Evolutionary conservation across 1,284 basidiomycete species (phyloP).

Genomic region (Trametes sp.): DNA sequence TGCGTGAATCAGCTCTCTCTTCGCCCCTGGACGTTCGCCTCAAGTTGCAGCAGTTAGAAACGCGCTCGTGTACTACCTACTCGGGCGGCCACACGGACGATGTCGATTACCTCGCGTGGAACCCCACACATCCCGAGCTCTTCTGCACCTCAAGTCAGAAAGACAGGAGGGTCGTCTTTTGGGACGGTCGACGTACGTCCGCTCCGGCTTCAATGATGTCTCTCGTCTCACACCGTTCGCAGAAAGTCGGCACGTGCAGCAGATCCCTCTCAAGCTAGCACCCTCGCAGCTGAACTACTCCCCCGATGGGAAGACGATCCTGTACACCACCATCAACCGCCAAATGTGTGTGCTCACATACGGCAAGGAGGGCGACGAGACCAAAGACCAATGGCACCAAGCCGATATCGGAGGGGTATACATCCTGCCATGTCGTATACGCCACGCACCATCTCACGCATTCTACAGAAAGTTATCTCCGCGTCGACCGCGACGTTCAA

Average conservation of each 20-base stretch:
- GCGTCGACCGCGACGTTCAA: conserved; percentile 76
- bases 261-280: conserved; percentile 58
- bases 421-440: background rate
- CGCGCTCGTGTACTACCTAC: conserved; percentile 65
- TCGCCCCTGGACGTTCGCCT: background rate
- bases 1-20: conserved; percentile 37
- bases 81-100: conserved; percentile 76
- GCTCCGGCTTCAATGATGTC: conserved; percentile 1
- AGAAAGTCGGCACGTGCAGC: conserved; percentile 76
- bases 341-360: conserved; percentile 65
- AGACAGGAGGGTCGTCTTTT: conserved; percentile 77
- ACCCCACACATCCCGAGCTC: conserved; percentile 80
- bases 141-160: conserved; percentile 80
- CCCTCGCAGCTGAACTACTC: conserved; percentile 73
- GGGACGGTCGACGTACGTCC: conserved; percentile 81
- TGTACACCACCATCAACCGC: conserved; percentile 67
- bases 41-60: conserved; percentile 64
- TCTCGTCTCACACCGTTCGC: conserved; percentile 11
- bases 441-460: conserved; percentile 28
- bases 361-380: conserved; percentile 59
- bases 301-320: conserved; percentile 69
- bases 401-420: conserved; percentile 57
- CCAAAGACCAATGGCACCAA: conserved; percentile 66
- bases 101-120: conserved; percentile 81
- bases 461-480: conserved; percentile 39